Conservation (phyloP, 306 rosid genomes). For the Malus asiatica region DNA sequence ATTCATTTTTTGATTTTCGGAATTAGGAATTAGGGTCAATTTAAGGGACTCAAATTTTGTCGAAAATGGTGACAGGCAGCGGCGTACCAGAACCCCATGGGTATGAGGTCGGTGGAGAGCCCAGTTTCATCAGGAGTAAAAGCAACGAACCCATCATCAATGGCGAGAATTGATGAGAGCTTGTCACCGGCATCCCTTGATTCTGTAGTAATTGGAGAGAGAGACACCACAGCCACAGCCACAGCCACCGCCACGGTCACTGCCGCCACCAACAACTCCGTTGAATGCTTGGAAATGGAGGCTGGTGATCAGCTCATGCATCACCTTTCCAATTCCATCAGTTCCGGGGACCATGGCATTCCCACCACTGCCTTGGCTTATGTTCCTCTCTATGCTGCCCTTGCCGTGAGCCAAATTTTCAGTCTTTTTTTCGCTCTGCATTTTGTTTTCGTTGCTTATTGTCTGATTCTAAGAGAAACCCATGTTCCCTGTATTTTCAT, state of each 20-base stretch:
- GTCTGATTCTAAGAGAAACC: not conserved
- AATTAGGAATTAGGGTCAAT: not conserved
- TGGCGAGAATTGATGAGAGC: slow-evolving; percentile 64
- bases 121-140: slow-evolving; percentile 54
- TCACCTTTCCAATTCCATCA: slow-evolving; percentile 33
- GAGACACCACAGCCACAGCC: slow-evolving; percentile 52
- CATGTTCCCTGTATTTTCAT: not conserved
- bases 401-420: slow-evolving; percentile 52
- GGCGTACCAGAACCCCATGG: slow-evolving; percentile 41
- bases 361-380: slow-evolving; percentile 39
- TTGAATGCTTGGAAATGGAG: slow-evolving; percentile 51
- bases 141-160: slow-evolving; percentile 33
- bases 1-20: no score
- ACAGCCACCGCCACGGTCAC: slow-evolving; percentile 26
- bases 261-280: slow-evolving; percentile 29
- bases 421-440: not conserved
- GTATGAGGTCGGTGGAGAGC: slow-evolving; percentile 68
- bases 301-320: slow-evolving; percentile 79
- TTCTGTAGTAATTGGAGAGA: slow-evolving; percentile 78
- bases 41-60: not conserved
- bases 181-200: slow-evolving; percentile 83
- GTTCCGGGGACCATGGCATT: slow-evolving; percentile 40
- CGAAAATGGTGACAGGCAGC: slow-evolving; percentile 37
- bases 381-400: slow-evolving; percentile 64
- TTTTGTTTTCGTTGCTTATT: not conserved